Base-by-base conservation (phyloP, 2,329 filamentous ascomycete genomes). In the Tolypocladium capitatum region DNA sequence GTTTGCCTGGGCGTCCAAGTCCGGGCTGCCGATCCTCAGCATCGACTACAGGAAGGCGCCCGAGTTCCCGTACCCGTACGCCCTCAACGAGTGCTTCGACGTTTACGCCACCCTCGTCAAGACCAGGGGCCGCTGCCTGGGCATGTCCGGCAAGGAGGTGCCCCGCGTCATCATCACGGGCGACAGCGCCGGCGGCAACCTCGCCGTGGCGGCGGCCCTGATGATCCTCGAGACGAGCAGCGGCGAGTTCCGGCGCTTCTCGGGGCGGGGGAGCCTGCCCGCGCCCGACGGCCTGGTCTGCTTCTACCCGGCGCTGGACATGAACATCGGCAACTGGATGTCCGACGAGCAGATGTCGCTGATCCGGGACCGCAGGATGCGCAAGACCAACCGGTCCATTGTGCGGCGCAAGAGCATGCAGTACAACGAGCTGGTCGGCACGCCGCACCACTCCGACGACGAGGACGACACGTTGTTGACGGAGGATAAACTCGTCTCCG, bases 281-380 rank as follows among this genome's bases (percentile, higher is more conserved):
- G 62, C 77, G 0, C 92, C 92, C 0, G 84, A 86, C 46, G 91
- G 89, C 0, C 66, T 97, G 8, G 74, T 97, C 0, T 73, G 95
- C 44, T 81, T 94, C 49, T 98, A 98, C 58, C 92, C 92, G 1
- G 83, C 84, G 0, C 69, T 98, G 50, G 92, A 97, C 59, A 89
- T 97, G 85, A 96, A 94, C 59, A 97, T 97, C 54, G 88, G 88
- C 34, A 96, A 90, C 64, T 98, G 92, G 92, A 97, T 98, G 90
- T 90, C 87, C 0, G 91, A 97, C 57, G 91, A 97, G 63, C 90
- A 98, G 62, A 94, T 97, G 87, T 81, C 87, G 0, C 69, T 98
- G 51, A 94, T 98, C 53, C 83, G 88, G 54, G 90, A 95, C 53
- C 81, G 88, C 11, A 78, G 81, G 49, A 81, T 82, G 61, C 78